Evolutionary conservation across 176 grass and related monocot species (phyloP), one percentile per base, ranked within the genome.

Genomic region (Zizania latifolia): DNA sequence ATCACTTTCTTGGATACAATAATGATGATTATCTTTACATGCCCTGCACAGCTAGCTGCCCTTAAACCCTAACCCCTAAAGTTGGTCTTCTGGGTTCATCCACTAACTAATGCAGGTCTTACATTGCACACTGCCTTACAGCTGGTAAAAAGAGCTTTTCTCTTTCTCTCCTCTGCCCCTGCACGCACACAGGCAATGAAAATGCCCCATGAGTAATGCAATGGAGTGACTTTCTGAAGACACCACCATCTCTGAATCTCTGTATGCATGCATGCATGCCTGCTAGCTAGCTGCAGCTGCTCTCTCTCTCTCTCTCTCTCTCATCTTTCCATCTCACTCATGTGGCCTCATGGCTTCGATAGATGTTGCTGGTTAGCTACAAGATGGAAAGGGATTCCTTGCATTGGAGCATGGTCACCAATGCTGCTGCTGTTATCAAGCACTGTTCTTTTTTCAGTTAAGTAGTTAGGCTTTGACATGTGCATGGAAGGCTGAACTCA

Each of bases 41-140:
- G 61, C n/a, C n/a, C n/a, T n/a, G n/a, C 55, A 80, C 36, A 53
- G 7, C n/a, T 6, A 22, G 7, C 3, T 38, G 21, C 27, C 53
- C 43, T 55, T 75, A 84, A 75, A 14, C 68, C 85, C 68, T 79
- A 83, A 79, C 78, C 80, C 86, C 81, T 75, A 88, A 88, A 84
- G 86, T 62, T 80, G 86, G 76, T 88, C 86, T 80, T 88, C 55
- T 84, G 76, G 62, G 43, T 39, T 88, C 86, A 88, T 70, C 86
- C 86, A 88, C 86, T 80, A 88, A 30, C 69, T 84, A 88, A 88
- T 84, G 81, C 81, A 88, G 81, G 86, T 84, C 75, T 88, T 70
- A 45, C 81, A 83, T 79, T 70, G 81, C 76, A 64, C 80, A 58
- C 36, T 62, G 81, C 86, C 76, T 80, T 84, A 80, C 81, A 88